Conservation (phyloP, 2,329 filamentous ascomycete species). For the Trichoderma sp. region DNA sequence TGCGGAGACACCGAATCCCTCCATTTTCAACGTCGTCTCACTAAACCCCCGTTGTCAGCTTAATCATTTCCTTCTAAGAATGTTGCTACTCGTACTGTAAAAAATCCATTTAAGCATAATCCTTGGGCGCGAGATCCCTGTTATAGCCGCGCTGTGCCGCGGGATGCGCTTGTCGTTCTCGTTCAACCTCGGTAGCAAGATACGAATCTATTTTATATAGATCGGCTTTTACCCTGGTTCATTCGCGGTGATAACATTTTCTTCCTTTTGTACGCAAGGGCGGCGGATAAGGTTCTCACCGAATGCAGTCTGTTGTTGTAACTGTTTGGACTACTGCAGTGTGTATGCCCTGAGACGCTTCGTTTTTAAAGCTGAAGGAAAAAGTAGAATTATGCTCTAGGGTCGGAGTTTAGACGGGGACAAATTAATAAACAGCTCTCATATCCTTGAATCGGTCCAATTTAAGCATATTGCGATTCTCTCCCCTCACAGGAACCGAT, state of each 20-base stretch:
- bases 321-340: background rate
- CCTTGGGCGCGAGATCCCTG: too few species aligned
- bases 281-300: background rate
- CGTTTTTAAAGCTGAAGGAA: background rate
- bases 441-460: background rate
- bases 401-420: background rate
- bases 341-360: background rate
- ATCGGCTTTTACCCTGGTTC: background rate
- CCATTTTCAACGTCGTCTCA: background rate
- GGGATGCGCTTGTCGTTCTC: background rate
- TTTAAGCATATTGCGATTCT: background rate
- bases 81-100: background rate
- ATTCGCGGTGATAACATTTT: background rate
- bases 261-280: background rate
- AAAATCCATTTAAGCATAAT: background rate
- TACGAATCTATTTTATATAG: background rate
- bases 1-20: background rate
- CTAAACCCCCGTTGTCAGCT: background rate
- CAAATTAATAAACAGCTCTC: background rate
- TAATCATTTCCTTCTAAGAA: background rate
- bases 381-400: background rate
- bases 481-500: background rate
- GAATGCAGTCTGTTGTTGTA: background rate
- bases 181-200: background rate
- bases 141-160: background rate